Base-by-base conservation (phyloP, 1,139 yeast genomes). In the Hemisphaericaspora xylofermentans region DNA sequence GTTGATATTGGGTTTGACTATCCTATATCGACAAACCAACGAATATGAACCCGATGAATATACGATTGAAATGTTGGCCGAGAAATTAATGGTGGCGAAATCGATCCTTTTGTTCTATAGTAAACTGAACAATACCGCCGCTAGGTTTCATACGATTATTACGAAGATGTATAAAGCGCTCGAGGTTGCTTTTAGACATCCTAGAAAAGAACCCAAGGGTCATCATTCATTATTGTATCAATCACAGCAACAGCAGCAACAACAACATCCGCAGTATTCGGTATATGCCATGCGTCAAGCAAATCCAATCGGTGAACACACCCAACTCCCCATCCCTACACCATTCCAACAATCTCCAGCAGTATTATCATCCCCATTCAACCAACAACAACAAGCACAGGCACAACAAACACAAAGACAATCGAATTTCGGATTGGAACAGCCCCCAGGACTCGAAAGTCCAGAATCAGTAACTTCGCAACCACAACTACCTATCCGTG, bases 21-120 rank as follows among this genome's bases (percentile, higher is more conserved):
- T 45, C 25, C 28, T 45, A 38, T 37, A 45, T 30, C 38, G 46
- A 14, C 42, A 40, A 31, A 41, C 37, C 12, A 30, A 41, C 31
- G 27, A 17, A 12, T 27, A 38, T 30, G 33, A 41, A 25, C 39
- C 35, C 2, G 46, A 45, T 25, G 46, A 41, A 19, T 45, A 36
- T 25, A 36, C 34, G 5, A 31, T 43, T 17, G 30, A 25, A 5
- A 27, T 36, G n/a, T 33, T 45, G 9, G 43, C 43, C 19, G 43
- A 45, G 31, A 31, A 35, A 21, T 38, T 45, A 17, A 38, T 39
- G 29, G 32, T 36, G 14, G 48, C 45, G 3, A 38, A 35, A 29
- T 33, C 35, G n/a, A 43, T 41, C 15, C 28, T 43, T 25, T 28
- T 38, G n/a, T 41, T 28, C 17, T 45, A 45, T 19, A 43, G 48